These are phyloP conservation scores for Scutellaria baicalensis DNA, from an alignment of 257 asterid species.

Conservation along the genomic window DNA sequence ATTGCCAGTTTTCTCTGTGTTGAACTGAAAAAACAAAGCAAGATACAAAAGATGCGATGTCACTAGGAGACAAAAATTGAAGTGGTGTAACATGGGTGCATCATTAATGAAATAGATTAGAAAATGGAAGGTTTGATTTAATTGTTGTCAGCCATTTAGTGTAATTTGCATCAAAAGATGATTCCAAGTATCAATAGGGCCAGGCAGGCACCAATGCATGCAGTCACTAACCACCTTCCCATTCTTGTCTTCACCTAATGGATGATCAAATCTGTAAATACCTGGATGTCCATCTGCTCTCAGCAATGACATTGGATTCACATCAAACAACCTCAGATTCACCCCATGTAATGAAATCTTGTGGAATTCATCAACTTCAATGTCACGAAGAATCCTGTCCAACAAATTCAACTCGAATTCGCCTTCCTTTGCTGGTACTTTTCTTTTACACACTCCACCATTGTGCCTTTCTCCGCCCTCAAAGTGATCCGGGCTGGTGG, in stretches of 20 bases:
- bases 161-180: slow-evolving; percentile 63
- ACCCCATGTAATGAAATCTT: slow-evolving; percentile 42
- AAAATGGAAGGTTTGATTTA: not conserved
- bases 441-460: slow-evolving; percentile 62
- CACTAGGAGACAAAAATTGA: no score
- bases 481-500: slow-evolving; percentile 62
- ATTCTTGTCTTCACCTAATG: slow-evolving; percentile 34
- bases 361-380: slow-evolving; percentile 49
- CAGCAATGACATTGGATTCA: slow-evolving; percentile 44
- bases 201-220: slow-evolving; percentile 87
- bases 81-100: no score
- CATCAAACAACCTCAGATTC: slow-evolving; percentile 54
- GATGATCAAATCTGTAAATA: slow-evolving; percentile 49
- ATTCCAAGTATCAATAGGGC: slow-evolving; percentile 80
- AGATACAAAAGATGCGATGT: no score
- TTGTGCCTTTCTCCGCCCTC: slow-evolving; percentile 72
- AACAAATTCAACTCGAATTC: slow-evolving; percentile 34
- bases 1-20: no score
- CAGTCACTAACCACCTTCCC: slow-evolving; percentile 53
- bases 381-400: slow-evolving; percentile 26
- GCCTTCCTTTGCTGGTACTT: slow-evolving; percentile 50
- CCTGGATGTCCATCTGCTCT: slow-evolving; percentile 88
- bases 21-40: no score
- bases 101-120: not conserved
- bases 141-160: slow-evolving; percentile 3